Base-by-base conservation (phyloP, 2,329 filamentous ascomycete genomes). In the Macrophomina tecta region DNA sequence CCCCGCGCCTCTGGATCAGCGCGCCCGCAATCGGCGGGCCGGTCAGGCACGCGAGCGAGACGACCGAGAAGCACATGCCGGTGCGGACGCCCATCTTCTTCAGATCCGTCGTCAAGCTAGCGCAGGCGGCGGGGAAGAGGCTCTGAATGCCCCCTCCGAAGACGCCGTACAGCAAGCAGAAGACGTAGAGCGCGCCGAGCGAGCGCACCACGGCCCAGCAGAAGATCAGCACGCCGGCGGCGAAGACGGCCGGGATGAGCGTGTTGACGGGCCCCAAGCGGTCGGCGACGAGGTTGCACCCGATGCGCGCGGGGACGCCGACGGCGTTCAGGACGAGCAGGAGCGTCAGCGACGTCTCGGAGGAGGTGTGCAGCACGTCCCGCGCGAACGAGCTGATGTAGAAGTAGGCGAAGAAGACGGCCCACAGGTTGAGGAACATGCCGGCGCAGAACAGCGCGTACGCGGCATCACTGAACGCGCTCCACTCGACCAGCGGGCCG, bases 341-440 rank as follows among this genome's bases (percentile, higher is more conserved):
- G 30, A 86, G 75, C 23, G 79, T 79, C 64, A 85, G 81, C 3
- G 83, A 82, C 18, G 83, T 78, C 14, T 76, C 75, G 16, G 82
- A 77, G 4, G 51, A 23, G 66, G 87, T 74, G 0, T 82, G 79
- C 2, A 79, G 28, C 40, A 71, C 67, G 38, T 74, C 71, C 5
- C 55, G 53, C 49, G 64, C 34, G 61, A 65, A 69, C 3, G 60
- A 38, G 18, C 32, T 48, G 53, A 66, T 72, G 75, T 89, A 90
- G 76, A 84, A 88, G 70, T 86, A 87, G 9, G 82, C 81, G 65
- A 88, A 82, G 69, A 86, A 88, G 5, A 86, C 72, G 2, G 82
- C 83, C 72, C 80, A 77, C 69, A 85, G 85, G 65, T 69, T 75
- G 51, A 81, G 72, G 66, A 81, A 81, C 72, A 80, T 79, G 28